phyloP scores from a whole-genome alignment of 768 basidiomycete genomes.

The Termitomyces sp. region DNA sequence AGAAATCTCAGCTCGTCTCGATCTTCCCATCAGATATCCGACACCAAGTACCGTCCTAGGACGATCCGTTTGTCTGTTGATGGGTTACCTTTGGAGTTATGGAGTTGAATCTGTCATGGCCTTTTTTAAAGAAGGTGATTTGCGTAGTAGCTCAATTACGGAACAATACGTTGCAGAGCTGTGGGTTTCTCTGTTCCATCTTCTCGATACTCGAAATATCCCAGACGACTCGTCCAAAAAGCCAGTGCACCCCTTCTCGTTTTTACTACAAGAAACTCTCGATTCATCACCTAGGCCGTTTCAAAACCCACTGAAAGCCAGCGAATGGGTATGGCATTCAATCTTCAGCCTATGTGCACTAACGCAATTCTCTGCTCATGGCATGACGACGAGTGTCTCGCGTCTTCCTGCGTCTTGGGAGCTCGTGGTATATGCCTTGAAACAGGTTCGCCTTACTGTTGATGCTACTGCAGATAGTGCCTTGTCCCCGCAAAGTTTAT shows the following conservation, averaged over 20 bases:
- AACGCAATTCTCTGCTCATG: conserved; percentile 67
- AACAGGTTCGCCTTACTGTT: conserved; percentile 49
- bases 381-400: conserved; percentile 27
- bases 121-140: conserved; percentile 26
- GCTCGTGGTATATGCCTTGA: conserved; percentile 50
- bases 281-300: conserved; percentile 15
- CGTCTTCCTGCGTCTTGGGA: conserved; percentile 61
- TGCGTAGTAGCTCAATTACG: conserved; percentile 30
- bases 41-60: conserved; percentile 15
- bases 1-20: conserved; percentile 43
- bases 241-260: conserved; percentile 38
- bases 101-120: conserved; percentile 44
- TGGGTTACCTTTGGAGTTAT: conserved; percentile 45
- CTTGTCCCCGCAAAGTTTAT: conserved; percentile 30
- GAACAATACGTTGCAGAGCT: conserved; percentile 48
- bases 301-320: conserved; percentile 33
- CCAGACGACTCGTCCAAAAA: conserved; percentile 10
- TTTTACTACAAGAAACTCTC: conserved; percentile 29
- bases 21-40: conserved; percentile 13
- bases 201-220: conserved; percentile 27
- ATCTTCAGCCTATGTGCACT: conserved; percentile 67
- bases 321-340: conserved; percentile 69
- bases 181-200: conserved; percentile 71
- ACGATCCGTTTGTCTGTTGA: conserved; percentile 31
- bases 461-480: conserved; percentile 36